Evolutionary conservation across 2,329 filamentous ascomycete genomes (phyloP), one percentile per base, ranked within the genome.

Genomic region (Fusarium humuli): DNA sequence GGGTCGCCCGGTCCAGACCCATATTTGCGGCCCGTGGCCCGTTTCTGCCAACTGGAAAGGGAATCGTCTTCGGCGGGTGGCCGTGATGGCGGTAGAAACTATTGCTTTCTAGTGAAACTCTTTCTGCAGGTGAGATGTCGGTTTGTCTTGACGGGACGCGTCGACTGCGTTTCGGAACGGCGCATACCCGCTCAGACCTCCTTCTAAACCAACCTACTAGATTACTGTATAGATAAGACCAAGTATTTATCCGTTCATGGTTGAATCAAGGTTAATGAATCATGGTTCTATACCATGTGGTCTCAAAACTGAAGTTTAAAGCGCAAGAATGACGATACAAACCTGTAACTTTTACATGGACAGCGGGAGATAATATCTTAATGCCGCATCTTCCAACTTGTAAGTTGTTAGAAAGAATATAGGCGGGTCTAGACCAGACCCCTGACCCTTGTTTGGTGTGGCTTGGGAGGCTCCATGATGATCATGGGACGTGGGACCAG

Each of bases 401-500:
- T 16, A 29, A 44, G 41, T 44, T 23, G 41, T 22, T 23, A 23
- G 20, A 11, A 6, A 23, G 20, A 22, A 52, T 13, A 41, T 25
- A 25, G 23, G 41, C 25, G 44, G 42, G 62, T 44, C 63, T 29
- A 57, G 55, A 14, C 58, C 18, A 65, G 59, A 48, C 52, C 50
- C 30, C 47, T 52, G 49, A 41, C 23, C 49, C 49, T 20, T 52
- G 49, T n/a, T 55, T 46, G 34, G 46, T 67, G 50, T 67, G 64
- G 56, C 56, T 71, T 44, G 67, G 63, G 32, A 40, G 41, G 41
- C 18, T 20, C 23, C 46, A 58, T 65, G 52, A 42, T 61, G 64
- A 68, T 71, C 68, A 70, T 71, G 46, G 56, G 68, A 56, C 68
- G 69, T 71, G 46, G 56, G 68, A 56, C 49, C 67, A 52, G 41